Base-by-base conservation (phyloP, 2,329 filamentous ascomycete genomes). In the Fusarium duplospermum region DNA sequence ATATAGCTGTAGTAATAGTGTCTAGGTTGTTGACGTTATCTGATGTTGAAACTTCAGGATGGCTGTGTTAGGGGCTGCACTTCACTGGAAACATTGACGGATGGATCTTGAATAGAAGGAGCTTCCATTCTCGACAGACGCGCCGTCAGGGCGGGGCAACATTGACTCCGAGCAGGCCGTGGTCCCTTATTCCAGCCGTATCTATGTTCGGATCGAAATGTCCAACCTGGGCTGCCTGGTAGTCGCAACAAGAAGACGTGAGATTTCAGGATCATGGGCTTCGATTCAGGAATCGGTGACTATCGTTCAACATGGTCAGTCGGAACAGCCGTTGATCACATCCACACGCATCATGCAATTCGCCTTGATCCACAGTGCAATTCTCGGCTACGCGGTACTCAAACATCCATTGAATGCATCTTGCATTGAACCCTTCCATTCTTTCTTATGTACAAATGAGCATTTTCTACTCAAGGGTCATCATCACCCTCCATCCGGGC, bases 401-500 rank as follows among this genome's bases (percentile, higher is more conserved):
- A 58, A 50, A 66, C 10, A 71, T 71, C 60, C 58, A 50, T 67
- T 68, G 36, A 33, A 33, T 33, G 31, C 31, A 62, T 62, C 63
- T 75, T 77, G 71, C 67, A 70, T 76, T 72, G 61, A 71, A 63
- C 66, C 62, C 70, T 68, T 64, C 74, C 72, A 54, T 72, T 73
- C 67, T 78, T 74, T 73, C 71, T 78, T 83, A 83, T 84, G 72
- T 83, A 84, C 83, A 84, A 78, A 79, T 70, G 77, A 73, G 77
- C 71, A 62, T 60, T 38, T 56, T 47, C 62, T 31, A 57, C 68
- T 82, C 74, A 90, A 67, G 88, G 88, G 67, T 88, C 87, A 36
- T 84, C 83, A 70, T 91, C 90, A 31, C 86, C 89, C 61, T 85
- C 82, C 81, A 85, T 86, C 80, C 89, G 87, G 76, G 90, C 89